phyloP scores from a whole-genome alignment of 176 grass and related monocot species.

The Oryza glumipatula region DNA sequence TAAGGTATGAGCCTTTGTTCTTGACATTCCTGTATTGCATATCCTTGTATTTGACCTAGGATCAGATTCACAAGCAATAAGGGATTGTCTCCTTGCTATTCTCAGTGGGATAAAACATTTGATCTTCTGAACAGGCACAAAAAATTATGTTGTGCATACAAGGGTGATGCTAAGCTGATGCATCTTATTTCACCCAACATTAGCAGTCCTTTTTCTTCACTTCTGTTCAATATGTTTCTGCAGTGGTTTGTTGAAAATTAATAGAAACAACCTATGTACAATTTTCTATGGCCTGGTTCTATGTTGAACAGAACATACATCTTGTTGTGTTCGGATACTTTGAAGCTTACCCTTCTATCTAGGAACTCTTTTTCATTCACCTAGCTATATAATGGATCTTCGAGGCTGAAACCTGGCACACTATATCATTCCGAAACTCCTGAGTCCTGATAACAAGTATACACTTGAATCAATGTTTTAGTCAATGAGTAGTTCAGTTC shows the following conservation, averaged over 20 bases:
- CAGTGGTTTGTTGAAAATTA: neutral
- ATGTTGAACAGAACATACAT: conserved; percentile 4
- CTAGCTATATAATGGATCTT: neutral
- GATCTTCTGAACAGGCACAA: neutral
- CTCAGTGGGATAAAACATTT: neutral
- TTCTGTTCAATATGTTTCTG: neutral
- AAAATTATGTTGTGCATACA: neutral
- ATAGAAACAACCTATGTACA: neutral
- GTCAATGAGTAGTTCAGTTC: neutral
- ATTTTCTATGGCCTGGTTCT: neutral
- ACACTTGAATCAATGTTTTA: neutral
- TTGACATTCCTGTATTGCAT: neutral
- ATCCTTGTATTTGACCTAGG: neutral
- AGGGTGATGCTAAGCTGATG: neutral
- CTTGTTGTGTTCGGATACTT: neutral
- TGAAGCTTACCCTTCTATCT: neutral
- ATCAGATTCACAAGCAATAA: neutral
- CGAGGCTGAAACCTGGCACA: neutral
- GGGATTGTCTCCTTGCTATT: neutral
- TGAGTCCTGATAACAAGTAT: neutral
- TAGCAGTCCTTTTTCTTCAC: neutral
- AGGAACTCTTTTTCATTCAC: neutral
- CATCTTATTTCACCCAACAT: neutral
- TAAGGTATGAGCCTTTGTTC: conserved; percentile 50
- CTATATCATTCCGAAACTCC: neutral